Evolutionary conservation across 2,329 filamentous ascomycete genomes (phyloP).

Genomic region (Epichloe gansuensis): DNA sequence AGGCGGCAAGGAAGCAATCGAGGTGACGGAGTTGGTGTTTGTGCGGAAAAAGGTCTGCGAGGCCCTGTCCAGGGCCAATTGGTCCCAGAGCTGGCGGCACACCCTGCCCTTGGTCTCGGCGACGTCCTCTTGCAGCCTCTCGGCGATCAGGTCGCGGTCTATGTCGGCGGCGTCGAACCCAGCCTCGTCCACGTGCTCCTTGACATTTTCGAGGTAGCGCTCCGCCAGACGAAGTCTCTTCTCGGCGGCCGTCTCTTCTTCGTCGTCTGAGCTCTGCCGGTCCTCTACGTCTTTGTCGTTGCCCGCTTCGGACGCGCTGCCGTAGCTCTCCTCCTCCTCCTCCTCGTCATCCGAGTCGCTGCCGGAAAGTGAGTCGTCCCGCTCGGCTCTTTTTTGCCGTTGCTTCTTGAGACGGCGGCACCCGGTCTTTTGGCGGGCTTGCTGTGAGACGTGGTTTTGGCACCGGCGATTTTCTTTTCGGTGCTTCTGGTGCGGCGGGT

Average conservation of each 20-base stretch:
- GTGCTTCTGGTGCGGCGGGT: constrained; percentile 36
- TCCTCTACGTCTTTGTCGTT: constrained; percentile 32
- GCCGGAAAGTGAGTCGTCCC: constrained; percentile 72
- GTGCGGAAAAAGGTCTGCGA: constrained; percentile 63
- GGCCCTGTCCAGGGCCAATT: constrained; percentile 57
- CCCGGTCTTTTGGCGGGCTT: constrained; percentile 18
- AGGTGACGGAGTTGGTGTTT: constrained; percentile 67
- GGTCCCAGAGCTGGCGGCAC: constrained; percentile 66
- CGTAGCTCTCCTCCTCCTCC: constrained; percentile 22
- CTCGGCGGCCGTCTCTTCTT: constrained; percentile 81
- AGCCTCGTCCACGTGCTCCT: constrained; percentile 63
- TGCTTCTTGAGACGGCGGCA: constrained; percentile 19
- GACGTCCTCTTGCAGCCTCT: constrained; percentile 81
- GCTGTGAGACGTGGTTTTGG: constrained; percentile 23
- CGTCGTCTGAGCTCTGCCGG: constrained; percentile 49
- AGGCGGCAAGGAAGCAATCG: constrained; percentile 65
- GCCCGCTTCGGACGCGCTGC: constrained; percentile 26
- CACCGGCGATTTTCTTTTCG: constrained; percentile 47
- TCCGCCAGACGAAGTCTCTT: constrained; percentile 78
- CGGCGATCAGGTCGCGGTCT: constrained; percentile 82
- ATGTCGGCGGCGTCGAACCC: constrained; percentile 93
- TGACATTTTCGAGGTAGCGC: constrained; percentile 83
- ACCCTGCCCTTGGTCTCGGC: constrained; percentile 83
- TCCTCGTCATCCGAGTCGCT: constrained; percentile 66
- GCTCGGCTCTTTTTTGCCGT: constrained; percentile 35